Percentiles rank a stretch among this genome's conserved stretches.
These are phyloP conservation scores for Trichosporon faecale DNA, from an alignment of 1,284 basidiomycete species.

Conservation along the genomic window DNA sequence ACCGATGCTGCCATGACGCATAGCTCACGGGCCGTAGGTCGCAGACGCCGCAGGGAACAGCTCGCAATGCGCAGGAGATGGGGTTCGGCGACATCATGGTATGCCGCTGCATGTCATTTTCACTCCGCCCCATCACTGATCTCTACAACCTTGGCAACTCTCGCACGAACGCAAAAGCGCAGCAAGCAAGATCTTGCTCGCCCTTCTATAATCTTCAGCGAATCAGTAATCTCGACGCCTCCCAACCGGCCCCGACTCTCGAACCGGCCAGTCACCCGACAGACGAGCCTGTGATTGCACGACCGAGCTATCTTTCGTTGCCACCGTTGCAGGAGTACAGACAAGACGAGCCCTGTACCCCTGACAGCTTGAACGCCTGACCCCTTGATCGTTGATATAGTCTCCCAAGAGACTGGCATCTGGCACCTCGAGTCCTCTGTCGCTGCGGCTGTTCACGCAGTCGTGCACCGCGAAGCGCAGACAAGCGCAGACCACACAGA, in stretches of 20 bases:
- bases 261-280: not conserved
- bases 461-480: not conserved
- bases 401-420: not conserved
- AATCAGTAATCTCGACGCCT: not conserved
- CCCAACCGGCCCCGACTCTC: not conserved
- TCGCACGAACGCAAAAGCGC: not conserved
- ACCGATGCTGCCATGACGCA: not conserved
- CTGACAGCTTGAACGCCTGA: not conserved
- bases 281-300: not conserved
- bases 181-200: not conserved
- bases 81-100: not conserved
- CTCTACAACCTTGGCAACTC: too few relatives aligned
- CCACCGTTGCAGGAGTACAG: not conserved
- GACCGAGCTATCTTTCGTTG: not conserved
- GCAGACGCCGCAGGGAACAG: too few relatives aligned
- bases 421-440: not conserved
- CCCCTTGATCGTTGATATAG: conserved; percentile 1
- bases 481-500: not conserved
- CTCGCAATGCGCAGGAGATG: not conserved
- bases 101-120: not conserved
- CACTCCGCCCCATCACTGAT: not conserved
- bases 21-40: not conserved
- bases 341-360: not conserved
- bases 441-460: not conserved
- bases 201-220: not conserved